A percentile compares a stretch with the other conserved stretches of the same genome.
Conservation (phyloP, 768 basidiomycete species). For the Mycena vulgaris region DNA sequence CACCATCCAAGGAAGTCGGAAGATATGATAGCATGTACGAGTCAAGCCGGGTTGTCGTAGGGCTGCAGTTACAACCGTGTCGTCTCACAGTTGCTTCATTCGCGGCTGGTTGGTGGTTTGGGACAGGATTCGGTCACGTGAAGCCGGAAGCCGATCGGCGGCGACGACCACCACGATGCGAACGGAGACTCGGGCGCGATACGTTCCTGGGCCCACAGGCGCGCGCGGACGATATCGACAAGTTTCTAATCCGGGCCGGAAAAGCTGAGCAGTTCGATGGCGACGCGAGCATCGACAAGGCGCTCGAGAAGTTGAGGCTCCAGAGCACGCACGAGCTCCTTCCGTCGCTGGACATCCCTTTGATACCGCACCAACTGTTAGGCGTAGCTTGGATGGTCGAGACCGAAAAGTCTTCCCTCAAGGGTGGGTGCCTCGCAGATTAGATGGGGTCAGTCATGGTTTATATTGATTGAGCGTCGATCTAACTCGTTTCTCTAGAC, state of each 20-base stretch:
- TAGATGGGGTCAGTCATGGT: constrained; percentile 74
- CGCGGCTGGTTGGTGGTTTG: no score
- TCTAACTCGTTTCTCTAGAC: neutral
- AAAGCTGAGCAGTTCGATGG: constrained; percentile 75
- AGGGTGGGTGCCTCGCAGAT: constrained; percentile 67
- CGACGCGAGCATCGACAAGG: constrained; percentile 71
- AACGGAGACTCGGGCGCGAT: constrained; percentile 65
- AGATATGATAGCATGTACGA: no score
- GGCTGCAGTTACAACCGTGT: no score
- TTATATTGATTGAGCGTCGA: constrained; percentile 8
- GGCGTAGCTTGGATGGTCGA: constrained; percentile 76
- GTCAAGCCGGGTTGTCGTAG: no score
- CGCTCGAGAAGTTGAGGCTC: constrained; percentile 68
- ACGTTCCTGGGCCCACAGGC: constrained; percentile 60
- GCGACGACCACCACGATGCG: constrained; percentile 53
- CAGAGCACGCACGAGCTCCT: constrained; percentile 61
- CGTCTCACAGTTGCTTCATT: no score
- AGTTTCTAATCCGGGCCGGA: constrained; percentile 68
- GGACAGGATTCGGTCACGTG: no score
- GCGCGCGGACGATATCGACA: constrained; percentile 65
- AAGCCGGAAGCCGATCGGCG: constrained; percentile 43
- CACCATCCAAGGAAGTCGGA: no score
- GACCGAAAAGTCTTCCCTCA: constrained; percentile 56
- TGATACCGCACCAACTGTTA: constrained; percentile 81
- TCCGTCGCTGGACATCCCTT: constrained; percentile 70